Percentiles rank a stretch among this genome's conserved stretches.
phyloP scores from a whole-genome alignment of 768 basidiomycete species.

The Boletus bicolor region DNA sequence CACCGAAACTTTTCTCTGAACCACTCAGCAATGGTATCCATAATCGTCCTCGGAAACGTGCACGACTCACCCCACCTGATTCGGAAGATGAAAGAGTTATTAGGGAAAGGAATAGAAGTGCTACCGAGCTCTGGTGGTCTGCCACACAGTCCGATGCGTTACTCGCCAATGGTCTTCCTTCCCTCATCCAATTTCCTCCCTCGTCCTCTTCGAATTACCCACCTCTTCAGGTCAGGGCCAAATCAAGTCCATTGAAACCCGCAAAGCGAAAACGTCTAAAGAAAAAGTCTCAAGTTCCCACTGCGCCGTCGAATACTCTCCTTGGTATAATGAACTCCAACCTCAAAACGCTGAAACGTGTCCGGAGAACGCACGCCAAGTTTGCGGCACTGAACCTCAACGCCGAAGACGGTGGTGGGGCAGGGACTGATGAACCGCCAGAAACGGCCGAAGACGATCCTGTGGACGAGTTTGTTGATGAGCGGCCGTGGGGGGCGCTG shows the following conservation, averaged over 20 bases:
- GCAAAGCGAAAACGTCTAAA: constrained; percentile 27
- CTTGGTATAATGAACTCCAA: constrained; percentile 74
- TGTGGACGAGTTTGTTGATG: constrained; percentile 45
- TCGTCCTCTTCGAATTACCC: constrained; percentile 12
- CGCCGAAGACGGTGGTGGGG: constrained; percentile 33
- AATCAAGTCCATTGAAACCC: constrained; percentile 6
- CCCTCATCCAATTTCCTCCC: constrained; percentile 37
- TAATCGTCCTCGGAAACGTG: constrained; percentile 59
- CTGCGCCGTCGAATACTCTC: constrained; percentile 43
- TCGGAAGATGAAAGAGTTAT: constrained; percentile 29
- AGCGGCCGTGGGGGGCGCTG: constrained; percentile 53
- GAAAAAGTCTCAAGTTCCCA: constrained; percentile 14
- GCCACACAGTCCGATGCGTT: constrained; percentile 61
- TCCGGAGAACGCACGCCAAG: constrained; percentile 70
- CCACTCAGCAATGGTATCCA: constrained; percentile 22
- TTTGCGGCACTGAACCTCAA: constrained; percentile 54
- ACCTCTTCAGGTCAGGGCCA: constrained; percentile 10
- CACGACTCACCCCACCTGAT: constrained; percentile 45
- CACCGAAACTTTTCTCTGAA: not conserved
- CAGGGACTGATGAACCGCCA: constrained; percentile 32
- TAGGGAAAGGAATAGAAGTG: constrained; percentile 38
- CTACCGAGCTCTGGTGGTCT: constrained; percentile 70
- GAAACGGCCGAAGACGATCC: constrained; percentile 33
- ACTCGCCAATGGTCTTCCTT: constrained; percentile 62
- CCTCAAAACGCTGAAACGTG: constrained; percentile 68